Conservation (phyloP, 116 monocot genomes). For the Papilionanthe hybrid region DNA sequence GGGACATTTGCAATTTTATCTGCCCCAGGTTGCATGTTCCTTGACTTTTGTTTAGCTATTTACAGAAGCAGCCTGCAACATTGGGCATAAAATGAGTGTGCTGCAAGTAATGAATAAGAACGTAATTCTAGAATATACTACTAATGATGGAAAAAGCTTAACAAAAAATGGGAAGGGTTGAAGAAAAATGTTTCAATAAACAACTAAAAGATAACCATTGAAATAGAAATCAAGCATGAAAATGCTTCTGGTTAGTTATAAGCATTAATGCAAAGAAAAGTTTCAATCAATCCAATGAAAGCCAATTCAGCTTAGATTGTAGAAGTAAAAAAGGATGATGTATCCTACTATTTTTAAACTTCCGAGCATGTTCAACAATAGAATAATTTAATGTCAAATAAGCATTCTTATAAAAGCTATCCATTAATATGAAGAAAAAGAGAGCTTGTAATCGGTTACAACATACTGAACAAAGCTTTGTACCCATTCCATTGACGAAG, state of each 20-base stretch:
- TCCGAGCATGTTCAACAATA: too few species aligned
- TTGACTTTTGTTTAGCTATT: not conserved
- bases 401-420: too few species aligned
- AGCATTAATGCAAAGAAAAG: not conserved
- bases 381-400: too few species aligned
- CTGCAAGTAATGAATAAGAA: not conserved
- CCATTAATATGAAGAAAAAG: too few species aligned
- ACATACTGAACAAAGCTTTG: too few species aligned
- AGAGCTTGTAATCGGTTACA: too few species aligned
- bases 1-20: slow-evolving; percentile 20
- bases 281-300: not conserved
- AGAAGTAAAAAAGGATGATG: not conserved
- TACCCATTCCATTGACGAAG: too few species aligned
- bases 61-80: slow-evolving; percentile 4
- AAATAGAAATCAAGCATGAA: not conserved
- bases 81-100: not conserved
- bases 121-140: not conserved
- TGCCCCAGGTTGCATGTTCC: slow-evolving; percentile 20
- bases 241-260: not conserved
- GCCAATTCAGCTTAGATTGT: not conserved
- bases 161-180: not conserved
- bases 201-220: not conserved
- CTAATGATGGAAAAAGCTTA: not conserved
- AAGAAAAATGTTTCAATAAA: not conserved
- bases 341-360: too few species aligned